Evolutionary conservation across 441 rosid genomes (phyloP), one percentile per base, ranked within the genome.

Genomic region (Eutrema salsugineum): DNA sequence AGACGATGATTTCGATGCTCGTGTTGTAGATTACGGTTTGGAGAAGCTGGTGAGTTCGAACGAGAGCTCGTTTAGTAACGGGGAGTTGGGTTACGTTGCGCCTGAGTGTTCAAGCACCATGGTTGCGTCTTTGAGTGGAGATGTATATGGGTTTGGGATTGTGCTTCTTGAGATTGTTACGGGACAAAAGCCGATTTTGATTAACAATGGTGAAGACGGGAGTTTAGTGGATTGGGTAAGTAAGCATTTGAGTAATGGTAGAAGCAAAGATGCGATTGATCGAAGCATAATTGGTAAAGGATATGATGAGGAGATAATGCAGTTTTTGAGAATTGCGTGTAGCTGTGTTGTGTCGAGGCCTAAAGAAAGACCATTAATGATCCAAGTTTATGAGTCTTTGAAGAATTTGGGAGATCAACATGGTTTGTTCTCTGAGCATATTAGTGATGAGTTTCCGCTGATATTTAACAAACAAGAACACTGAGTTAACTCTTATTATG

Each of bases 141-240:
- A 89, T 72, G 89, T 87, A 46, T 89, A 84, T 48, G 84, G 80
- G 43, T 83, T 89, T 43, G 94, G 94, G 28, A 78, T 87, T 43
- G 90, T 89, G 66, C 87, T 89, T 73, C 77, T 89, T 42, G 90
- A 87, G 70, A 73, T 89, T 73, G 88, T 83, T 14, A 80, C 94
- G 0, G 87, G 87, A 17, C 86, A 83, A 72, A 87, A 85, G 46
- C 85, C 89, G 4, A 14, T 81, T 5, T 86, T 60, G 17, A 46
- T 77, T 16, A 79, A 57, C 62, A 67, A 54, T n/a, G 86, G 70
- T 2, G 89, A 83, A 17, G 88, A 82, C 30, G 91, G 81, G 57
- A 84, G 82, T 80, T 78, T 89, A 75, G 92, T 87, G 71, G 91
- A 87, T 16, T 89, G 91, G 95, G 87, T 84, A 27, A 76, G 66